These are phyloP conservation scores for Phlyctochytrium arcticum DNA, from an alignment of 192 early-diverging fungal species.

Conservation along the genomic window DNA sequence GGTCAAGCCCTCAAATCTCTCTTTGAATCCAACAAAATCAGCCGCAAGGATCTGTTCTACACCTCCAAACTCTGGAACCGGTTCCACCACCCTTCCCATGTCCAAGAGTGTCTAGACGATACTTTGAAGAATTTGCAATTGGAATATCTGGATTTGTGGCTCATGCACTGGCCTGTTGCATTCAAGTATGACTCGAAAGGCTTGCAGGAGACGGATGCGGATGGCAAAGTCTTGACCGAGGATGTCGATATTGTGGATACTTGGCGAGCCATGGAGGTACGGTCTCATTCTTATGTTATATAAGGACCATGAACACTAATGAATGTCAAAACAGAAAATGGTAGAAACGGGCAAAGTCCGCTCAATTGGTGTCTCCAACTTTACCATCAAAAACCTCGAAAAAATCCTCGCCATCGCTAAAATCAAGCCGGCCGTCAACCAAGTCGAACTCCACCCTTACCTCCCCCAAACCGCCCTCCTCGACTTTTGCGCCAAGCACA, in stretches of 20 bases:
- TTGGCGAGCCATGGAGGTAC: slow-evolving; percentile 76
- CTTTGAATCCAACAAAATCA: slow-evolving; percentile 32
- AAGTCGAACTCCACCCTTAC: slow-evolving; percentile 82
- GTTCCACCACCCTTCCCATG: slow-evolving; percentile 50
- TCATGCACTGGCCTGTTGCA: slow-evolving; percentile 83
- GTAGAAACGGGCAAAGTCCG: slow-evolving; percentile 65
- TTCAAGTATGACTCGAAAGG: slow-evolving; percentile 28
- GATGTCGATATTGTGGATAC: slow-evolving; percentile 66
- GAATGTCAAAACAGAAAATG: too few species aligned
- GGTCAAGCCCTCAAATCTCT: slow-evolving; percentile 65
- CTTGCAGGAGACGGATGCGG: background rate
- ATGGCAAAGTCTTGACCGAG: slow-evolving; percentile 32
- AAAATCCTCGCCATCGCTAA: slow-evolving; percentile 60
- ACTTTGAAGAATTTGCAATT: slow-evolving; percentile 66
- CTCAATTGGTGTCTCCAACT: slow-evolving; percentile 86
- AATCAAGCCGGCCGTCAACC: slow-evolving; percentile 78
- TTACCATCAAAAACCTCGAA: slow-evolving; percentile 45
- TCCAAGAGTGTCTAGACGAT: slow-evolving; percentile 53
- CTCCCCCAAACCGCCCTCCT: slow-evolving; percentile 67
- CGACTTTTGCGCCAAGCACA: slow-evolving; percentile 64
- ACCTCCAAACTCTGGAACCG: slow-evolving; percentile 71
- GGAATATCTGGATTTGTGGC: slow-evolving; percentile 76
- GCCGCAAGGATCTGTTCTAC: slow-evolving; percentile 74
- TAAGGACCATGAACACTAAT: background rate
- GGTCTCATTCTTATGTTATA: background rate